A percentile compares a stretch with the other conserved stretches of the same genome.
Conservation (phyloP, 345 rosid species). For the Reutealis trisperma region DNA sequence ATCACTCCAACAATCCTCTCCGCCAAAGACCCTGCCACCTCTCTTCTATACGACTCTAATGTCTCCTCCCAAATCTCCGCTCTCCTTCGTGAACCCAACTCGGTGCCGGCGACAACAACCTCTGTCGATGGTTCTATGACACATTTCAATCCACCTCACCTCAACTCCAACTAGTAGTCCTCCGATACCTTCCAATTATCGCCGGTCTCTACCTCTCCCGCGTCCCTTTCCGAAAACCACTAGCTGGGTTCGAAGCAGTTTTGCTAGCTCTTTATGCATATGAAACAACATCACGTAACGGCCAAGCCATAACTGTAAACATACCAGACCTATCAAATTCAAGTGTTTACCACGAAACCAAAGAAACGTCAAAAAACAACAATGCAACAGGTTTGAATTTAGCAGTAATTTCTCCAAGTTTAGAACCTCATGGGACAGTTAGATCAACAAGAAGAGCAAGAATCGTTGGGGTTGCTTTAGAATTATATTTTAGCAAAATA, state of each 20-base stretch:
- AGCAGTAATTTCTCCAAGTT: slow-evolving; percentile 62
- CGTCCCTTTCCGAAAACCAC: slow-evolving; percentile 53
- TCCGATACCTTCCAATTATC: slow-evolving; percentile 65
- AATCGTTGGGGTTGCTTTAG: slow-evolving; percentile 76
- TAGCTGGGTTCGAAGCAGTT: slow-evolving; percentile 86
- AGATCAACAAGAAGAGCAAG: slow-evolving; percentile 70
- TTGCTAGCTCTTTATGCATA: slow-evolving; percentile 75
- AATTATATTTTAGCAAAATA: slow-evolving; percentile 61
- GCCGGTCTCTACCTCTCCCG: slow-evolving; percentile 83
- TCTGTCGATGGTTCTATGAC: slow-evolving; percentile 93
- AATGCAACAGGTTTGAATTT: slow-evolving; percentile 53
- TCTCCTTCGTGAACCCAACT: slow-evolving; percentile 63
- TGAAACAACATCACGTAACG: slow-evolving; percentile 61
- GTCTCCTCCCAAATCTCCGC: slow-evolving; percentile 61
- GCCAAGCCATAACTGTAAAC: slow-evolving; percentile 63
- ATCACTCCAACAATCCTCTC: slow-evolving; percentile 46
- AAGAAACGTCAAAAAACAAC: slow-evolving; percentile 32
- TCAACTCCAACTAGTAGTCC: slow-evolving; percentile 66
- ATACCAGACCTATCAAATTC: slow-evolving; percentile 74
- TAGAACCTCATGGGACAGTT: slow-evolving; percentile 80
- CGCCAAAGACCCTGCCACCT: slow-evolving; percentile 34
- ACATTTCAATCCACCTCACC: slow-evolving; percentile 70
- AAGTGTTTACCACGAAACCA: slow-evolving; percentile 72
- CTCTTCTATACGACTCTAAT: slow-evolving; percentile 58
- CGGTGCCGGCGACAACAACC: slow-evolving; percentile 76